These are phyloP conservation scores for Solanum sparsipilum DNA, from an alignment of 257 asterid genomes.

Conservation along the genomic window DNA sequence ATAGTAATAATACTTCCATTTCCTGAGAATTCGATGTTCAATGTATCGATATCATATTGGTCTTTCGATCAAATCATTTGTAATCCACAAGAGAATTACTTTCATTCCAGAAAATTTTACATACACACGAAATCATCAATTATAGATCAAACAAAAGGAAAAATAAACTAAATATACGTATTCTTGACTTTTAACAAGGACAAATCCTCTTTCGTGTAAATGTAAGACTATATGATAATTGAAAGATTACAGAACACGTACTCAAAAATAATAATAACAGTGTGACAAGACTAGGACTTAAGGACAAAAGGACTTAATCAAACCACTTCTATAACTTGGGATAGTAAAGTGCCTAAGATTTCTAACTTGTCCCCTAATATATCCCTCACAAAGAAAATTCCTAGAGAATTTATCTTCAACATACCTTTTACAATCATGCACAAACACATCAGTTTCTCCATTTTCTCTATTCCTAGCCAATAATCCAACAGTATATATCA, in stretches of 20 bases:
- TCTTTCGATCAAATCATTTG: not conserved
- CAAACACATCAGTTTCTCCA: conserved; percentile 28
- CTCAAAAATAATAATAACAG: not conserved
- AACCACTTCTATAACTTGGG: conserved; percentile 15
- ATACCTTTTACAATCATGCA: conserved; percentile 22
- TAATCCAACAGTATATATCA: conserved; percentile 25
- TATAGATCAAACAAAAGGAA: not conserved
- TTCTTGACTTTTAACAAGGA: not conserved
- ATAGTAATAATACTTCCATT: not conserved
- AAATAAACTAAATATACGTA: not conserved
- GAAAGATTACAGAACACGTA: not conserved
- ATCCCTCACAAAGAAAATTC: conserved; percentile 23
- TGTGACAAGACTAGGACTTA: not conserved
- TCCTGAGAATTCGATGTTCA: not conserved
- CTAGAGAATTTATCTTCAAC: conserved; percentile 23
- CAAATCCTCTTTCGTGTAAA: not conserved
- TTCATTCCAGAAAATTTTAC: not conserved
- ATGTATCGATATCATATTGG: not conserved
- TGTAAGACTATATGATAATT: not conserved
- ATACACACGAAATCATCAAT: not conserved
- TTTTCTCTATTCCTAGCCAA: conserved; percentile 14
- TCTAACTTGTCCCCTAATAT: conserved; percentile 6
- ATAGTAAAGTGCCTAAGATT: conserved; percentile 17
- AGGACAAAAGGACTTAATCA: conserved; percentile 18
- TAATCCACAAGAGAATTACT: not conserved